Evolutionary conservation across 2,329 filamentous ascomycete genomes (phyloP).

Genomic region (Colletotrichum sp.): DNA sequence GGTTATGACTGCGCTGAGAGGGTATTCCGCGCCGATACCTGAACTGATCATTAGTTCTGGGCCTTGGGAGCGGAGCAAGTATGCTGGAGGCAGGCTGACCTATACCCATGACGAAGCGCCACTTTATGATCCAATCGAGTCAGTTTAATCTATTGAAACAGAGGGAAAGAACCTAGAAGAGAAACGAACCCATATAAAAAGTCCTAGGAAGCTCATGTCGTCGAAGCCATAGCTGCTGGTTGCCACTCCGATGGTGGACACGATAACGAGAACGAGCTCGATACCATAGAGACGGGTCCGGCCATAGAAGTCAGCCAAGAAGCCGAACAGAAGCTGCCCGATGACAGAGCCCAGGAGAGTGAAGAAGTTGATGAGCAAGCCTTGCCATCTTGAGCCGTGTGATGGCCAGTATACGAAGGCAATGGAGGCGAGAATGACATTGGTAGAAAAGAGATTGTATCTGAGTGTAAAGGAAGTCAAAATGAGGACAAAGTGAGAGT

Average conservation of each 20-base stretch:
- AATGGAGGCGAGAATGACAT: conserved; percentile 58
- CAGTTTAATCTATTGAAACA: not conserved
- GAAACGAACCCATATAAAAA: conserved; percentile 51
- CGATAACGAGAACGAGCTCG: conserved; percentile 59
- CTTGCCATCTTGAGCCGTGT: conserved; percentile 45
- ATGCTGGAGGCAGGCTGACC: conserved; percentile 33
- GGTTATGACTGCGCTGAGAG: conserved; percentile 70
- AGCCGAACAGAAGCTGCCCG: conserved; percentile 58
- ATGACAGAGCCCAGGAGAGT: conserved; percentile 58
- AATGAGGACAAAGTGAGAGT: not conserved
- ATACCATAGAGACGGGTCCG: conserved; percentile 62
- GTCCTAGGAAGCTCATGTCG: conserved; percentile 54
- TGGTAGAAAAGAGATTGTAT: conserved; percentile 60
- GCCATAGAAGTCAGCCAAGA: conserved; percentile 59
- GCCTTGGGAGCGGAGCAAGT: not conserved
- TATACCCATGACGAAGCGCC: conserved; percentile 60
- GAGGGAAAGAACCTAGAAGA: not conserved
- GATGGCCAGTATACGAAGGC: conserved; percentile 59
- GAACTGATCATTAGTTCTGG: not conserved
- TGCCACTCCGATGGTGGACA: conserved; percentile 62
- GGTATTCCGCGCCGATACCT: conserved; percentile 68
- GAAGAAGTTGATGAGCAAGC: conserved; percentile 56
- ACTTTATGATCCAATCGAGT: conserved; percentile 29
- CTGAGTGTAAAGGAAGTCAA: conserved; percentile 30
- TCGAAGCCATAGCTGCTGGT: conserved; percentile 55